Conservation (phyloP, 768 basidiomycete genomes). For the Kwoniella europaea region DNA sequence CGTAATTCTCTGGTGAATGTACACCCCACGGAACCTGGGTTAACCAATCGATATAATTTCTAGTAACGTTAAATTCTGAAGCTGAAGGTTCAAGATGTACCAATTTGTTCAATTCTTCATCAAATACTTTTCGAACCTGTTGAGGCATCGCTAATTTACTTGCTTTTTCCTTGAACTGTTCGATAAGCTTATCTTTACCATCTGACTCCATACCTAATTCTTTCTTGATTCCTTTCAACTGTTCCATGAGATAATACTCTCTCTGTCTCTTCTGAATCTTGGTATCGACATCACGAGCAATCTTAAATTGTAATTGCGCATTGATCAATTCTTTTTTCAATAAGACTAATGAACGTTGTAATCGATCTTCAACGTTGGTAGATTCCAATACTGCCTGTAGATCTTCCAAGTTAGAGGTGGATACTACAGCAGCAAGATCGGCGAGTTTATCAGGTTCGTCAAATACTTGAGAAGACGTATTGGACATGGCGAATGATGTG, state of each 20-base stretch:
- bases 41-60: constrained; percentile 82
- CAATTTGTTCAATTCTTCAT: constrained; percentile 91
- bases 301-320: constrained; percentile 89
- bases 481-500: constrained; percentile 91
- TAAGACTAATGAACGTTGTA: constrained; percentile 86
- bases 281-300: constrained; percentile 87
- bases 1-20: constrained; percentile 90
- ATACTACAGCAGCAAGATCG: constrained; percentile 95
- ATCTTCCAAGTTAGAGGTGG: constrained; percentile 87
- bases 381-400: constrained; percentile 92
- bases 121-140: constrained; percentile 86
- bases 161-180: constrained; percentile 88
- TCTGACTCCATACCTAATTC: constrained; percentile 94
- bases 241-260: constrained; percentile 96
- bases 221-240: constrained; percentile 94
- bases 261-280: constrained; percentile 93
- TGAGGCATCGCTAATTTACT: constrained; percentile 84
- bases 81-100: constrained; percentile 87
- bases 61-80: constrained; percentile 88
- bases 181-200: constrained; percentile 90
- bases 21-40: constrained; percentile 92
- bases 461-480: constrained; percentile 89
- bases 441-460: constrained; percentile 97
- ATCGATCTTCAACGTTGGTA: constrained; percentile 79
- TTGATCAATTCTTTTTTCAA: constrained; percentile 98